Conservation (phyloP, 106 monocot genomes). For the Cymbidium sinense region DNA sequence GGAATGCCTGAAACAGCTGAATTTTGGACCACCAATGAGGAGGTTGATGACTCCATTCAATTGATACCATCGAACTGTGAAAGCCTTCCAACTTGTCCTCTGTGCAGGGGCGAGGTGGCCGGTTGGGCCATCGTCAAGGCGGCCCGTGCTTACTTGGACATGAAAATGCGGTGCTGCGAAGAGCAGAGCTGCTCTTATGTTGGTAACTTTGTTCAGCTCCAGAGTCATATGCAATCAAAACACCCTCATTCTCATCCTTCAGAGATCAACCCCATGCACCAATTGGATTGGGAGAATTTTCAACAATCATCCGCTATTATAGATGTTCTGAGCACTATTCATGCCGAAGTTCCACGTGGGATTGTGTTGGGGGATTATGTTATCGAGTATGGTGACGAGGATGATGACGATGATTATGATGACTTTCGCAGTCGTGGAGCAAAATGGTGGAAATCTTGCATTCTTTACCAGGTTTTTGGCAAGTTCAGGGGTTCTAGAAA, state of each 20-base stretch:
- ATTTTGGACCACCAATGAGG: neutral
- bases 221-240: constrained; percentile 43
- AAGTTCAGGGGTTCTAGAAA: constrained; percentile 42
- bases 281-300: constrained; percentile 68
- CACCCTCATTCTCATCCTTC: constrained; percentile 62
- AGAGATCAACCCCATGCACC: constrained; percentile 55
- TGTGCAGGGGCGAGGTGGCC: constrained; percentile 60
- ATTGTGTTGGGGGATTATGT: constrained; percentile 77
- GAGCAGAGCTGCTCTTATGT: constrained; percentile 48
- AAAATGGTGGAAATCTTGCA: constrained; percentile 53
- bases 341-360: constrained; percentile 66
- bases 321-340: constrained; percentile 68
- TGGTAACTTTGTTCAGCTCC: constrained; percentile 55
- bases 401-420: constrained; percentile 44
- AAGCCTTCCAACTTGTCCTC: constrained; percentile 38
- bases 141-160: constrained; percentile 39
- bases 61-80: constrained; percentile 20
- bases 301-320: constrained; percentile 62
- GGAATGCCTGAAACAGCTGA: constrained; percentile 6
- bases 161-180: constrained; percentile 45
- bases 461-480: constrained; percentile 33
- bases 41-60: constrained; percentile 18
- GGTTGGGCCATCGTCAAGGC: constrained; percentile 57
- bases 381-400: constrained; percentile 61
- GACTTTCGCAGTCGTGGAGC: constrained; percentile 21